Evolutionary conservation across 768 basidiomycete species (phyloP), one percentile per base, ranked within the genome.

Genomic region (Hericium coralloides): DNA sequence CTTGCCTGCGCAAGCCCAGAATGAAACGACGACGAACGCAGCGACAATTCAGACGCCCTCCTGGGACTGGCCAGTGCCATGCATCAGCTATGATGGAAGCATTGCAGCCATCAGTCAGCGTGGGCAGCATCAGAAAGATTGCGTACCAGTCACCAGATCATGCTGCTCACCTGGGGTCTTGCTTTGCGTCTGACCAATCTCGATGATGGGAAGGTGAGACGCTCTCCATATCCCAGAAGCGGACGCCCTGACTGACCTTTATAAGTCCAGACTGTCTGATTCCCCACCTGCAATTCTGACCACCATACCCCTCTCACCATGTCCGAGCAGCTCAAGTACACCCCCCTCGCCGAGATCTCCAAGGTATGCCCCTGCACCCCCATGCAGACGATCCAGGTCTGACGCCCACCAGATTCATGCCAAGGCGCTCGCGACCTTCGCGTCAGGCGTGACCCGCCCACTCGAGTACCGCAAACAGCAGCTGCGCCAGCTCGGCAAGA

Each of bases 401-500:
- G 49, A 23, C 49, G 9, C 25, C 26, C 15, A 9, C 9, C 49
- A 60, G 63, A 57, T 68, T 12, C 63, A 63, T 38, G 58, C 36
- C 7, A 48, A 38, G 15, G 51, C 64, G 9, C 39, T 26, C 41
- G 41, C 55, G 22, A 67, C 65, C 2, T 67, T 68, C 55, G 23
- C 58, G 6, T 60, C 65, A 8, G 60, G 64, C 17, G 48, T 59
- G 26, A 68, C 65, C 20, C 56, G 60, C n/a, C 62, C 67, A 12
- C 53, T 69, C 10, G 53, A 58, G 18, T 68, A 58, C 45, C 66
- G 67, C 12, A 62, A 64, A 31, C 50, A 62, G 31, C 66, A 68
- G 59, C 67, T 68, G 25, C 49, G 62, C 9, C 61, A 63, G 45
- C 50, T 69, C 37, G 66, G 63, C 20, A 58, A 61, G 17, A 55